Conservation (phyloP, 2,329 filamentous ascomycete species). For the Monosporascus sp. region DNA sequence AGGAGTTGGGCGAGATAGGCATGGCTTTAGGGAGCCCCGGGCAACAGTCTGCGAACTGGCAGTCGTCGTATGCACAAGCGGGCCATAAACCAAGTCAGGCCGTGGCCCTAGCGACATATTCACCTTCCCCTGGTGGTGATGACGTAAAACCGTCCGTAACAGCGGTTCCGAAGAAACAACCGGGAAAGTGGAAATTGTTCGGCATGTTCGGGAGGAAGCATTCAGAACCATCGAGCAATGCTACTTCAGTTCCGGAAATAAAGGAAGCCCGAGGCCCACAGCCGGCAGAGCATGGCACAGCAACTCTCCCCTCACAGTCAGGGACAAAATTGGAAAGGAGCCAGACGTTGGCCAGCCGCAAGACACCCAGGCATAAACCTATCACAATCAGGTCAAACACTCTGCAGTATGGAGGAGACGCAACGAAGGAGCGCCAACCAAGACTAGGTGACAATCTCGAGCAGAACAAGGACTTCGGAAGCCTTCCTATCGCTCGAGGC, state of each 20-base stretch:
- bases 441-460: conserved; percentile 8
- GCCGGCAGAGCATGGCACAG: conserved; percentile 7
- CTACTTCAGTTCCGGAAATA: conserved; percentile 10
- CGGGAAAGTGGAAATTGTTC: conserved; percentile 56
- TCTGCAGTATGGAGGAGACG: conserved; percentile 24
- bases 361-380: conserved; percentile 35
- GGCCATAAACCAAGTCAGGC: conserved; percentile 9
- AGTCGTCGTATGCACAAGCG: conserved; percentile 11
- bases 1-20: conserved; percentile 50
- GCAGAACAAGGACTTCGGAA: conserved; percentile 20
- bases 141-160: conserved; percentile 15
- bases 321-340: conserved; percentile 28
- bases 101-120: conserved; percentile 7
- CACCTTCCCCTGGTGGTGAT: conserved; percentile 16
- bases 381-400: conserved; percentile 38
- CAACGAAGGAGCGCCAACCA: conserved; percentile 7
- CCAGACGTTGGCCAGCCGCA: conserved; percentile 28
- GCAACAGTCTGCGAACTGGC: conserved; percentile 29
- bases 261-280: conserved; percentile 14
- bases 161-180: conserved; percentile 38
- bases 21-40: conserved; percentile 69
- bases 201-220: conserved; percentile 45
- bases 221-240: conserved; percentile 17
- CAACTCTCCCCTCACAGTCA: conserved; percentile 11
- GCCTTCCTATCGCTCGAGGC: conserved; percentile 18